Conservation (phyloP, 108 stramenopile species). For the Epipyxis sp. region DNA sequence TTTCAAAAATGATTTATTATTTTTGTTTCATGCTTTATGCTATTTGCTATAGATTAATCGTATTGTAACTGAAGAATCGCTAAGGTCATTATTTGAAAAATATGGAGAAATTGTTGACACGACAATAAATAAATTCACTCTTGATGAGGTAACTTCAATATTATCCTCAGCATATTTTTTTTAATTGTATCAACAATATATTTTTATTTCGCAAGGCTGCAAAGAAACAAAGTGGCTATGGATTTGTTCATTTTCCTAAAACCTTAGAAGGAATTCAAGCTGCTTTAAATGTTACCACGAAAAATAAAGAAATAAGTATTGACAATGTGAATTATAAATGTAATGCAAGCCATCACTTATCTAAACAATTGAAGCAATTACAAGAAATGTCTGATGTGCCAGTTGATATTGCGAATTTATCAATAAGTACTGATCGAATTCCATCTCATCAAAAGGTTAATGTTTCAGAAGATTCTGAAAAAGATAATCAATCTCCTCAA, state of each 20-base stretch:
- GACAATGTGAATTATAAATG: slow-evolving; percentile 13
- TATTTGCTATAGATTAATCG: no score
- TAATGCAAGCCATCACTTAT: neutral
- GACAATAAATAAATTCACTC: neutral
- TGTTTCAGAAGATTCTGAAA: no score
- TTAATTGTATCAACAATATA: no score
- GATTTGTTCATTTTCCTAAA: neutral
- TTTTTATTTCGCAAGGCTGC: no score
- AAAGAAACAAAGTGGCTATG: slow-evolving; percentile 16
- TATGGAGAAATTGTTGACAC: neutral
- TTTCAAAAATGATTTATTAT: no score
- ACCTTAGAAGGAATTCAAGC: neutral
- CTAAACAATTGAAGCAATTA: neutral
- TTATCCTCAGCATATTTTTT: no score
- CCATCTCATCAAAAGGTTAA: no score
- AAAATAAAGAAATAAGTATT: neutral
- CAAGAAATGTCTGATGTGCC: neutral
- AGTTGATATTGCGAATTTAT: neutral
- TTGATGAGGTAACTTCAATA: no score
- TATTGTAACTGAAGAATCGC: neutral
- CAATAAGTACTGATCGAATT: neutral
- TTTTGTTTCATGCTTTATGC: no score
- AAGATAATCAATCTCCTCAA: no score
- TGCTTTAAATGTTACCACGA: neutral
- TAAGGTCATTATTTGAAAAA: neutral